Base-by-base conservation (phyloP, 2,329 filamentous ascomycete genomes). In the Paraphaeosphaeria sporulosa region DNA sequence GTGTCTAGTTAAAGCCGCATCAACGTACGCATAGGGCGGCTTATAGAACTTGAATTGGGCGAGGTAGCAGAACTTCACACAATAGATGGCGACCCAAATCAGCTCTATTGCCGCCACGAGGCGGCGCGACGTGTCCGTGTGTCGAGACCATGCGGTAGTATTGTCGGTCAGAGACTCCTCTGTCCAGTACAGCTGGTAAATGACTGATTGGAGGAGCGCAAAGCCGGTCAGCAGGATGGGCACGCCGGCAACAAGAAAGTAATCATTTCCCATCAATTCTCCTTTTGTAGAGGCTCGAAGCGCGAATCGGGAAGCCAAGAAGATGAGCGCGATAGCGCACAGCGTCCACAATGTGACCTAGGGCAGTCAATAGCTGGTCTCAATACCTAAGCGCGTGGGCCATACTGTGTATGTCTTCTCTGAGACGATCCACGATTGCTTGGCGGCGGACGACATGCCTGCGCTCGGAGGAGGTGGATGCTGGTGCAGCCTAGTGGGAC, bases 31-130 rank as follows among this genome's bases (percentile, higher is more conserved):
- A 58, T 67, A 67, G 15, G 63, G 66, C 8, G 66, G 63, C 51
- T 65, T 65, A 44, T 67, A 57, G 44, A 67, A 65, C 38, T 67
- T 67, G 52, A 69, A 69, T 42, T 66, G 63, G 3, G 64, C 56
- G 27, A 67, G 50, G 34, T 66, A 69, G 44, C 63, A 65, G 30
- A 64, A 65, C 42, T 69, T 69, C 32, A 67, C 66, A 38, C 57
- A 62, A 52, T 64, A 69, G 5, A 67, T 66, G 23, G 52, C 36
- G 43, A 63, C 51, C 66, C 66, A 69, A 13, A 64, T 48, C 42
- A 67, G 44, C 36, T 67, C 64, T n/a, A 69, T 56, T n/a, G 59
- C 55, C 27, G 66, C 61, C 36, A 58, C 60, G 44, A 69, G 50
- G 12, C 64, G 61, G 4, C 38, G 13, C 36, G 57, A 44, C 3